Percentiles rank a stretch among this genome's conserved stretches.
phyloP scores from a whole-genome alignment of 2,329 filamentous ascomycete genomes.

The Tolypocladium amazonense region DNA sequence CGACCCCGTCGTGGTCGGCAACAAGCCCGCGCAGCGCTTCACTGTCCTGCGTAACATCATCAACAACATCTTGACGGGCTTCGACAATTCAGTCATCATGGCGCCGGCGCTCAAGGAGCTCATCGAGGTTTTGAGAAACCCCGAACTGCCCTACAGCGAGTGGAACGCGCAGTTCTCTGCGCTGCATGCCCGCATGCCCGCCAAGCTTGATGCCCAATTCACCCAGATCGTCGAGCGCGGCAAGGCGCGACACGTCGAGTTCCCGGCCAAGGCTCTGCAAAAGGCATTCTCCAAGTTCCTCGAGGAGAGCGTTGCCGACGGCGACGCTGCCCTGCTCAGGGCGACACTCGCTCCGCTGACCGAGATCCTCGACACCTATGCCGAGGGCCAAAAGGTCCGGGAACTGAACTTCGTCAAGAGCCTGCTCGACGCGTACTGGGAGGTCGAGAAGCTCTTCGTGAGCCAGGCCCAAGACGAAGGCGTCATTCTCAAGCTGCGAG shows the following conservation, averaged over 20 bases:
- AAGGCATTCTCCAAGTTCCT: conserved; percentile 84
- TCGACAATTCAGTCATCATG: conserved; percentile 98
- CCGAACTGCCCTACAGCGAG: conserved; percentile 89
- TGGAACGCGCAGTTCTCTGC: conserved; percentile 95
- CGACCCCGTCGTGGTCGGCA: conserved; percentile 75
- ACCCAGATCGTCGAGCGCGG: conserved; percentile 79
- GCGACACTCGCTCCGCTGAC: conserved; percentile 64
- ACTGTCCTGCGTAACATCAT: conserved; percentile 66
- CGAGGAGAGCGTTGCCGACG: conserved; percentile 68
- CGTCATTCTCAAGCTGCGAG: conserved; percentile 84
- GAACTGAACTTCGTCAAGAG: conserved; percentile 75
- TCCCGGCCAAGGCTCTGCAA: conserved; percentile 77
- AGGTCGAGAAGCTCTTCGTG: conserved; percentile 80
- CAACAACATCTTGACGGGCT: conserved; percentile 80
- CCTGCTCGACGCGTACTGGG: conserved; percentile 72
- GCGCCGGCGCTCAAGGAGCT: conserved; percentile 73
- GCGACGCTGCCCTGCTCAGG: conserved; percentile 65
- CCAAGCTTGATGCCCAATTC: conserved; percentile 77
- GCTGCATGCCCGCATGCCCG: conserved; percentile 93
- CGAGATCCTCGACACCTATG: conserved; percentile 68
- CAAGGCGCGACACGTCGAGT: conserved; percentile 68
- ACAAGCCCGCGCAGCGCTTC: conserved; percentile 86
- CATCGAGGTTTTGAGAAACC: conserved; percentile 79
- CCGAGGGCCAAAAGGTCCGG: conserved; percentile 80
- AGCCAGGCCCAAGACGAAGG: conserved; percentile 86